Base-by-base conservation (phyloP, 306 rosid species). In the Lotus japonicus region DNA sequence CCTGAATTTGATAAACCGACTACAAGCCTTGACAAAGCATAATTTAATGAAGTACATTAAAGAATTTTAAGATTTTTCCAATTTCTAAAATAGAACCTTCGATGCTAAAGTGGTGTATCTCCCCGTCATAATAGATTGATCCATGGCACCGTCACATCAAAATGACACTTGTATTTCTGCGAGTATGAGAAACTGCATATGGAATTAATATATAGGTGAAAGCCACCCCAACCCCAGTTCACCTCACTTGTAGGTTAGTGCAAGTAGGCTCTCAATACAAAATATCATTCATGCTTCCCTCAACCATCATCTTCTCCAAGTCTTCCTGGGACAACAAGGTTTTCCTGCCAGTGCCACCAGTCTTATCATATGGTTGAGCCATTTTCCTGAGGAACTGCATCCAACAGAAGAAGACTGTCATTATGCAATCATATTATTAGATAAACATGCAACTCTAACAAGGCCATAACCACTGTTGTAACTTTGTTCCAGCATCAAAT, bases 361-460 rank as follows among this genome's bases (percentile, higher is more conserved):
- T 85, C 84, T 84, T 92, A 16, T 92, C 98, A 74, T 92, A 88
- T 19, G 97, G 96, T 51, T 89, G 96, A 16, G 98, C 97, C 97
- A 92, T 92, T 78, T 90, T 92, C 85, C 91, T 84, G 17, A 92
- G 96, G 66, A 90, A 90, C 96, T 92, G 97, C 79, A 68, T 28
- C 46, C 60, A 76, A 76, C 18, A 64, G 48, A 46, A 70, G 21
- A 64, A 9, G 38, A 42, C 21, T 12, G 48, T 44, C 41, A 9
- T 9, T 51, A 62, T 26, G 17, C 49, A 74, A 43, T 53, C 74
- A 63, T 16, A 19, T 15, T 58, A 69, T 51, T 43, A 21, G 11
- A 64, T 65, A 39, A 48, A 56, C 55, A 41, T 35, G 71, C 74
- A 39, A 56, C 33, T n/a, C 31, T 18, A 28, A 19, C 17, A 8